Percentiles rank a stretch among this genome's conserved stretches.
Conservation (phyloP, 1,139 yeast species). For the Taphrina communis region DNA sequence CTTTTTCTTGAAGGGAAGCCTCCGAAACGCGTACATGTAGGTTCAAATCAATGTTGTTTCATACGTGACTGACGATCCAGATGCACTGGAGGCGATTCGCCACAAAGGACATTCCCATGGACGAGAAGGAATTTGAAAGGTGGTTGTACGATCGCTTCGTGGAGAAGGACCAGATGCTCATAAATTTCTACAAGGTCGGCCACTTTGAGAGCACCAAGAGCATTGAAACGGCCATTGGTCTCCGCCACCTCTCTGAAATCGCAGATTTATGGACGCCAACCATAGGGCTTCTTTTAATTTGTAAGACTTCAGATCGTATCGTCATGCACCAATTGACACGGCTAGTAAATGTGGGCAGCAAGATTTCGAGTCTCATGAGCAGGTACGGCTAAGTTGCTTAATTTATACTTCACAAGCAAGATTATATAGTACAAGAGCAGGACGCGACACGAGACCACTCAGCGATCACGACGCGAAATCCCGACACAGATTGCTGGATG, state of each 20-base stretch:
- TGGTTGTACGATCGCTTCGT: constrained; percentile 30
- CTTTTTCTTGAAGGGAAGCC: constrained; percentile 73
- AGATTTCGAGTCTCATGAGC: background rate
- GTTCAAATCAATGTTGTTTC: background rate
- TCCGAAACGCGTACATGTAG: constrained; percentile 67
- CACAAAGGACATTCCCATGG: constrained; percentile 28
- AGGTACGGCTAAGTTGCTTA: background rate
- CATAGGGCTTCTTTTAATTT: background rate
- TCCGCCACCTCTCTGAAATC: constrained; percentile 18
- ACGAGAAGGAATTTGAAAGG: constrained; percentile 19
- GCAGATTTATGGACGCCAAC: constrained; percentile 14
- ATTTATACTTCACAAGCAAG: too few relatives aligned
- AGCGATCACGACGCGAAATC: too few relatives aligned
- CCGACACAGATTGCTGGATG: too few relatives aligned
- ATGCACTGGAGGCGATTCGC: constrained; percentile 40
- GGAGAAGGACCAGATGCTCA: constrained; percentile 35
- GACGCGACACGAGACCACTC: too few relatives aligned
- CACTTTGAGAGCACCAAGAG: constrained; percentile 11
- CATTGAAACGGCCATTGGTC: constrained; percentile 12
- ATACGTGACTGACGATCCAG: background rate
- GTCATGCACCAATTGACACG: background rate
- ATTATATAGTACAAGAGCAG: too few relatives aligned
- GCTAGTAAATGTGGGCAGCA: background rate
- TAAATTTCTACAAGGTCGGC: constrained; percentile 18
- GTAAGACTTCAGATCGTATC: background rate